A percentile compares a stretch with the other conserved stretches of the same genome.
These are phyloP conservation scores for Botrytis hyacinthi DNA, from an alignment of 2,329 filamentous ascomycete genomes.

Conservation along the genomic window DNA sequence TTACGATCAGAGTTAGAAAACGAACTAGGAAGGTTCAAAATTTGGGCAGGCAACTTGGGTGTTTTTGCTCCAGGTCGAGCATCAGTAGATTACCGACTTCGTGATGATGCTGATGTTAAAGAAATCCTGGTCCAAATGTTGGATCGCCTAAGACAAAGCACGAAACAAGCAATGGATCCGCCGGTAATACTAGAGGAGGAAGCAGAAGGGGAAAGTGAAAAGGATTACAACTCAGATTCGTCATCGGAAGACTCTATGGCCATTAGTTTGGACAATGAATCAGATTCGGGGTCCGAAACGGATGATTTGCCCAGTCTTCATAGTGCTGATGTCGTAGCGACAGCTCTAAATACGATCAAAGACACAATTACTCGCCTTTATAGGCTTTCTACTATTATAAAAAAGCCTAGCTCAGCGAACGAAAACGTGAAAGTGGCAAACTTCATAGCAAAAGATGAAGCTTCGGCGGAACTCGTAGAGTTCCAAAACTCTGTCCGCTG, in stretches of 20 bases:
- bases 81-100: slow-evolving; percentile 7
- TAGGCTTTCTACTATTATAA: slow-evolving; percentile 4
- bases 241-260: slow-evolving; percentile 13
- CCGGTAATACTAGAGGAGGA: slow-evolving; percentile 2
- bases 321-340: background rate
- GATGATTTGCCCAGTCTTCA: background rate
- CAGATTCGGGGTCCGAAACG: background rate
- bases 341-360: slow-evolving; percentile 1
- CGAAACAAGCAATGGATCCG: slow-evolving; percentile 11
- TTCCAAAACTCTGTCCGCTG: slow-evolving; percentile 7
- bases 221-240: background rate
- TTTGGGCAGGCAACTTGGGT: slow-evolving; percentile 6
- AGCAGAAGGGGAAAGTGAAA: background rate
- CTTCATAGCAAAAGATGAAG: slow-evolving; percentile 3
- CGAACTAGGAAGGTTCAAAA: slow-evolving; percentile 10
- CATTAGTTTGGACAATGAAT: slow-evolving; percentile 9
- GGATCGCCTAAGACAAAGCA: slow-evolving; percentile 8
- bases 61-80: slow-evolving; percentile 11
- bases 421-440: slow-evolving; percentile 11
- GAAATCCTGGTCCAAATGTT: slow-evolving; percentile 8
- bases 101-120: slow-evolving; percentile 10
- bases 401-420: slow-evolving; percentile 1
- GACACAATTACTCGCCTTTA: slow-evolving; percentile 2
- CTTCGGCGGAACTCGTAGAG: background rate
- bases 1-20: slow-evolving; percentile 9